These are phyloP conservation scores for Dendrobium huoshanense DNA, from an alignment of 106 monocot species.

Conservation along the genomic window DNA sequence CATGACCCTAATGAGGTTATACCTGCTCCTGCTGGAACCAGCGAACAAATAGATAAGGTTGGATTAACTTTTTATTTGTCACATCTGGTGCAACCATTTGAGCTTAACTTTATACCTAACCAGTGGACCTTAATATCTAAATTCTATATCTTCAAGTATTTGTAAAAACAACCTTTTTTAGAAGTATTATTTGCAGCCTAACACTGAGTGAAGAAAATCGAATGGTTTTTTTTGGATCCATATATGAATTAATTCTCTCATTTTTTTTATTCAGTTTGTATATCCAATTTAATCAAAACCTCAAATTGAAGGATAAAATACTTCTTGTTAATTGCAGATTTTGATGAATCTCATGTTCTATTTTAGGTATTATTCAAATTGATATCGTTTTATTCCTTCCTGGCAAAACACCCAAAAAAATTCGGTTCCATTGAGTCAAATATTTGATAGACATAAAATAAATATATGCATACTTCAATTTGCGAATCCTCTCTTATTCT, in stretches of 20 bases:
- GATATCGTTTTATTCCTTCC: neutral
- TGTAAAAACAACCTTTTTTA: neutral
- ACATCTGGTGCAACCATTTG: neutral
- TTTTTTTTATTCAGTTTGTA: neutral
- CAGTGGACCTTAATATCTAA: neutral
- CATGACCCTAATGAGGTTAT: constrained; percentile 32
- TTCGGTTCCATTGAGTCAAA: neutral
- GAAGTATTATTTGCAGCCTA: neutral
- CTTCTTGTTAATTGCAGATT: neutral
- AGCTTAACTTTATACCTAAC: neutral
- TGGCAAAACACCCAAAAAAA: neutral
- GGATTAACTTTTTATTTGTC: neutral
- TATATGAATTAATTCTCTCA: neutral
- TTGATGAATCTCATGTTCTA: neutral
- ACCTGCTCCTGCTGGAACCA: constrained; percentile 23
- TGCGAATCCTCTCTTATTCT: neutral
- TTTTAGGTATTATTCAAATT: neutral
- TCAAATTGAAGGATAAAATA: neutral
- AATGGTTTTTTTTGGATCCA: neutral
- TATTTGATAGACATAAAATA: neutral
- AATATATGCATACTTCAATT: neutral
- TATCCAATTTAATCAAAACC: neutral
- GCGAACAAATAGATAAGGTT: constrained; percentile 37
- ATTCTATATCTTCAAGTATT: neutral
- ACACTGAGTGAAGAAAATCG: neutral